Evolutionary conservation across 352 stramenopile genomes (phyloP), one percentile per base, ranked within the genome.

Genomic region (Globisporangium okanoganense): DNA sequence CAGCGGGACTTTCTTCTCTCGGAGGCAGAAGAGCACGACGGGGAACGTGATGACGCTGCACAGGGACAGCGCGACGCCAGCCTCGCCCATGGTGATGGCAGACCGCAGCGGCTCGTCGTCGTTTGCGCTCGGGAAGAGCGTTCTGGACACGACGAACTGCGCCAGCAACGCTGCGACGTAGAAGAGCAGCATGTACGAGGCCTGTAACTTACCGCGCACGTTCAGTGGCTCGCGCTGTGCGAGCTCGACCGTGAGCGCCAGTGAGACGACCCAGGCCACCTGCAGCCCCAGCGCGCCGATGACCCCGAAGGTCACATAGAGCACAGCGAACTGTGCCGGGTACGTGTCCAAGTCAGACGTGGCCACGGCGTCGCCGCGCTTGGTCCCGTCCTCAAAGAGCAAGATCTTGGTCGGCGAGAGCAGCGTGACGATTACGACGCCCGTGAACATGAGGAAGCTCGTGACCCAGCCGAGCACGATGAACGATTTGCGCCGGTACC

Each of bases 401-500:
- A 53, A n/a, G 27, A 71, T 58, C 41, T 63, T 62, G 25, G 45
- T 57, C 22, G 48, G 25, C 20, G 58, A 52, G 5, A 68, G 52
- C 8, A 69, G 56, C 41, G 63, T 65, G 14, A 47, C 44, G 43
- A 66, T 22, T 20, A 65, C 48, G 44, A 73, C 60, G 5, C 44
- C 62, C 1, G 61, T 49, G 44, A 64, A 72, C 59, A 68, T 70
- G 33, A 77, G 1, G 14, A 66, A 59, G 31, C 65, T 69, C 8
- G 76, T 40, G 25, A 74, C 48, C 77, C 78, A 92, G 9, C 89
- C 89, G n/a, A 93, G 52, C 2, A 86, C 69, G 59, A 97, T 90
- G 71, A 96, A 97, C 2, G 87, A 75, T 61, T 96, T 96, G n/a
- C 89, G 72, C 20, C 83, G 85, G 36, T 82, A 89, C 12, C 88